A percentile compares a stretch with the other conserved stretches of the same genome.
Evolutionary conservation across 2,329 filamentous ascomycete genomes (phyloP).

Genomic region (Zasmidium citrigriseum): DNA sequence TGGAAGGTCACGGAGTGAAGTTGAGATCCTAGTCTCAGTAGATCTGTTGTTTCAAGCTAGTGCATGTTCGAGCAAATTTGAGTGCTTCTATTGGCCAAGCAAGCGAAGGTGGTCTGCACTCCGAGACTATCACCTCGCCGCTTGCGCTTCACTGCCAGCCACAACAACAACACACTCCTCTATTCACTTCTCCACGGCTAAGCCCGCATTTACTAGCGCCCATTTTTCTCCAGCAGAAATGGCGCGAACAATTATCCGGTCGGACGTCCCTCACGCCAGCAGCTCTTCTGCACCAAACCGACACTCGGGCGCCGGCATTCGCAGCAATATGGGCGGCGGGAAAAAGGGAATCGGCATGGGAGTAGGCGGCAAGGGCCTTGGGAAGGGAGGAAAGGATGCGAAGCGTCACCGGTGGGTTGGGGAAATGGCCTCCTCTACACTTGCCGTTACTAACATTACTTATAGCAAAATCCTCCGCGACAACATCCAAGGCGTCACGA

Average conservation of each 20-base stretch:
- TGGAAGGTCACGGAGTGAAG: no score
- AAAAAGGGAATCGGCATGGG: constrained; percentile 1
- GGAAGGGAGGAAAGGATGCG: constrained; percentile 18
- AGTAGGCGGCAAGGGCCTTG: constrained; percentile 18
- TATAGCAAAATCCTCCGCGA: constrained; percentile 97
- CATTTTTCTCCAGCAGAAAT: background rate
- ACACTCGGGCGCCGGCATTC: background rate
- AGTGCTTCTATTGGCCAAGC: no score
- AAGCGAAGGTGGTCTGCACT: no score
- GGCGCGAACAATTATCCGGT: constrained; percentile 3
- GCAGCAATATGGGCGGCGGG: constrained; percentile 3
- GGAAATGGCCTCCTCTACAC: background rate
- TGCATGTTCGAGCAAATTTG: no score
- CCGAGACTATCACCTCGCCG: no score
- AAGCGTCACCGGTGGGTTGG: constrained; percentile 27
- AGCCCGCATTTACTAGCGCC: background rate
- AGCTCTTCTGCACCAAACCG: background rate
- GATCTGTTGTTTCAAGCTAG: no score
- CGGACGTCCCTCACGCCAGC: constrained; percentile 8
- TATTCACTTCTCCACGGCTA: background rate
- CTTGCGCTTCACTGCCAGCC: no score
- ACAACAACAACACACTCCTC: no score
- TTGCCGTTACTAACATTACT: background rate
- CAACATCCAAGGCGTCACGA: constrained; percentile 98
- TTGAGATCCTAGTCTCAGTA: no score